Conservation (phyloP, 2,329 filamentous ascomycete genomes). For the Phyllosticta capitalensis region DNA sequence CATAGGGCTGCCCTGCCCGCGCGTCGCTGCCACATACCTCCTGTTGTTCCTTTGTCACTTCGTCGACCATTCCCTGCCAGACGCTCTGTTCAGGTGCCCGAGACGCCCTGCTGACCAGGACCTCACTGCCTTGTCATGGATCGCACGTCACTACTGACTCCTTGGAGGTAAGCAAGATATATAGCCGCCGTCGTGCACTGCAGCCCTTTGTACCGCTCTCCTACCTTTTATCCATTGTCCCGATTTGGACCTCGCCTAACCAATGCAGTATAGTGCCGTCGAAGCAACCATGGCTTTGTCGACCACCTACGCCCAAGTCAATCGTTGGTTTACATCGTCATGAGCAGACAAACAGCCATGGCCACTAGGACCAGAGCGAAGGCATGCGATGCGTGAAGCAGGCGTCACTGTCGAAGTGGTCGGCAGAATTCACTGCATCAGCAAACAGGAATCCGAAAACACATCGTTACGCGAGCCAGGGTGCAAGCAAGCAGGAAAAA, state of each 20-base stretch:
- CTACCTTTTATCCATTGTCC: neutral
- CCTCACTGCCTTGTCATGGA: neutral
- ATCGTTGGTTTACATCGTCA: neutral
- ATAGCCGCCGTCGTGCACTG: neutral
- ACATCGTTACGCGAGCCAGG: neutral
- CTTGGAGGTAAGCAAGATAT: neutral
- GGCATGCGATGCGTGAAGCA: neutral
- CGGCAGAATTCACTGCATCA: neutral
- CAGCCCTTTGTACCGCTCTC: neutral
- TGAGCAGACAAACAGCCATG: neutral
- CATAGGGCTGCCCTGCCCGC: neutral
- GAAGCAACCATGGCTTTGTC: neutral
- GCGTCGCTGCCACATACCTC: neutral
- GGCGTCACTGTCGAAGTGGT: neutral
- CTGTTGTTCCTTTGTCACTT: neutral
- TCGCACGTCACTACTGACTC: neutral
- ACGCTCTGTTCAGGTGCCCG: neutral
- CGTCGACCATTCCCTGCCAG: neutral
- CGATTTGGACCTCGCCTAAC: neutral
- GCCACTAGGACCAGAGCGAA: neutral
- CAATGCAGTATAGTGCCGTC: neutral
- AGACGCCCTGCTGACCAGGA: neutral
- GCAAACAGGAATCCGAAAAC: neutral
- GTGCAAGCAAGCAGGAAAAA: neutral
- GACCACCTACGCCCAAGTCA: neutral